Conservation (phyloP, 106 monocot genomes). For the Alisma plantagoaquatica region DNA sequence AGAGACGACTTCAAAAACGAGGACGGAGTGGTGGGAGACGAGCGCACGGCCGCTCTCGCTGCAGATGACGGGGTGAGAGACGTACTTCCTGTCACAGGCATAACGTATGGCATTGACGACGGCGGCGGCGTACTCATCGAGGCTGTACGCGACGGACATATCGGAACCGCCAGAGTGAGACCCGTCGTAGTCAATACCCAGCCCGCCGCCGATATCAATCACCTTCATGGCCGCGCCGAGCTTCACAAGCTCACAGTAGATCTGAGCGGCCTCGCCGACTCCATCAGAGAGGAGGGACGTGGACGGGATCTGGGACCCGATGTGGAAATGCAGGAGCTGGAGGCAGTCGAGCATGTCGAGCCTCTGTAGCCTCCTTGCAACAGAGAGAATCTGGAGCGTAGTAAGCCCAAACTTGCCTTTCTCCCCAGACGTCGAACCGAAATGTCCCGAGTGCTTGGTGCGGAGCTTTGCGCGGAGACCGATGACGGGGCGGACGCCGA, state of each 20-base stretch:
- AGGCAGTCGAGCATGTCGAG: conserved; percentile 72
- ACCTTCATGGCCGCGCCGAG: conserved; percentile 64
- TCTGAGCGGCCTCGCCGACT: conserved; percentile 61
- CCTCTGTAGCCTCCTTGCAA: conserved; percentile 33
- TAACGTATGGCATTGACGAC: conserved; percentile 40
- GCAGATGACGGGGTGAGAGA: conserved; percentile 66
- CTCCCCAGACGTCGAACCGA: conserved; percentile 76
- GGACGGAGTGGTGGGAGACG: conserved; percentile 77
- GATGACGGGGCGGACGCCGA: conserved; percentile 56
- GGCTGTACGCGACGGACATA: conserved; percentile 58
- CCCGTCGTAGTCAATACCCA: conserved; percentile 80
- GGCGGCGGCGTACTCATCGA: conserved; percentile 54
- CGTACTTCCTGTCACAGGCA: conserved; percentile 50
- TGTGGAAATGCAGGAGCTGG: conserved; percentile 77
- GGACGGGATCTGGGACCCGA: conserved; percentile 71
- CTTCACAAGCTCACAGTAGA: conserved; percentile 63
- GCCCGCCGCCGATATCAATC: conserved; percentile 73
- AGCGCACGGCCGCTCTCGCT: conserved; percentile 85
- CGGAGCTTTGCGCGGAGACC: conserved; percentile 71
- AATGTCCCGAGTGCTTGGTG: conserved; percentile 70
- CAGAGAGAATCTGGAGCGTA: conserved; percentile 46
- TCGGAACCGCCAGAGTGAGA: conserved; percentile 49
- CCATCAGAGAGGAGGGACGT: conserved; percentile 48
- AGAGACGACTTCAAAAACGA: conserved; percentile 62
- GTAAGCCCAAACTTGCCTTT: conserved; percentile 81